A percentile compares a stretch with the other conserved stretches of the same genome.
Conservation (phyloP, 1,139 yeast genomes). For the Pneumocystis canis region DNA sequence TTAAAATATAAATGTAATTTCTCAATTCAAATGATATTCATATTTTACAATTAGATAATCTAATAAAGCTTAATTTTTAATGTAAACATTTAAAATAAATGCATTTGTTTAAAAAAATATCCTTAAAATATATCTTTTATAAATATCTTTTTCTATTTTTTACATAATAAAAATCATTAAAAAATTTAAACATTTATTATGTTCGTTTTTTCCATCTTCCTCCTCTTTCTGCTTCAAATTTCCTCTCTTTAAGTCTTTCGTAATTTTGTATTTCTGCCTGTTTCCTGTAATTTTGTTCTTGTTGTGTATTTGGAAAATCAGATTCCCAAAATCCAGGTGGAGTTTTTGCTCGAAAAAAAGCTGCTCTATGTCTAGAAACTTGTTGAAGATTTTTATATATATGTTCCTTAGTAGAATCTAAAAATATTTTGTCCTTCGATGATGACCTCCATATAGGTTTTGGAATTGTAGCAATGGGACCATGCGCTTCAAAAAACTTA, state of each 20-base stretch:
- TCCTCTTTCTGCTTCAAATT: not conserved
- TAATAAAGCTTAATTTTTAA: no score
- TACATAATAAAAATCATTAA: not conserved
- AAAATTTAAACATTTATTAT: not conserved
- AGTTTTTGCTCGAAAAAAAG: constrained; percentile 18
- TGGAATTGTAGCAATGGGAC: constrained; percentile 13
- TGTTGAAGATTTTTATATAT: constrained; percentile 12
- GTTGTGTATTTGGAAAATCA: constrained; percentile 24
- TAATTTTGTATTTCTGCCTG: constrained; percentile 13
- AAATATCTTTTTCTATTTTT: not conserved
- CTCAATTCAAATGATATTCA: no score
- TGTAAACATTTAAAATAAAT: no score
- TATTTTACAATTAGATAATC: no score
- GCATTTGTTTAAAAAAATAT: not conserved
- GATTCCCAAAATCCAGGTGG: constrained; percentile 26
- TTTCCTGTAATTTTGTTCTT: constrained; percentile 17
- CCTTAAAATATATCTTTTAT: no score
- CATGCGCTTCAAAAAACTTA: constrained; percentile 19
- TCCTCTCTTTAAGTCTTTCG: constrained; percentile 3
- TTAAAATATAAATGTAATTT: not conserved
- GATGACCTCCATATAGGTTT: constrained; percentile 16
- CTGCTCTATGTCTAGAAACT: constrained; percentile 19
- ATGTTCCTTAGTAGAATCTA: not conserved
- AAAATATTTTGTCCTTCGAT: not conserved
- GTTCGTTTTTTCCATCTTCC: not conserved